Conservation (phyloP, 176 grass and related monocot genomes). For the Rhynchospora tenuis region DNA sequence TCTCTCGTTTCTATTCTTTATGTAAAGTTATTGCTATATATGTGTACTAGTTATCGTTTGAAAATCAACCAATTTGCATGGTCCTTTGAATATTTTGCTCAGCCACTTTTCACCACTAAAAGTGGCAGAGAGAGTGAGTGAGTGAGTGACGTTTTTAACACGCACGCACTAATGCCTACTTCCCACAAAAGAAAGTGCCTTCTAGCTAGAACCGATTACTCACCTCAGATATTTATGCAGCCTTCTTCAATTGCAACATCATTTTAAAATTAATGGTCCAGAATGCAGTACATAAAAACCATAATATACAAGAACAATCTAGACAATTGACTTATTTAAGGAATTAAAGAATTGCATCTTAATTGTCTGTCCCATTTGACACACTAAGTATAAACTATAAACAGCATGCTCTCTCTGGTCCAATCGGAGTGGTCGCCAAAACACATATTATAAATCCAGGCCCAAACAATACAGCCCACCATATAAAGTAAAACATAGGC, state of each 20-base stretch:
- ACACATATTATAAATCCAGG: too few relatives aligned
- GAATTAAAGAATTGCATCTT: background rate
- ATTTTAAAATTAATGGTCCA: background rate
- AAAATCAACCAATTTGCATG: conserved; percentile 1
- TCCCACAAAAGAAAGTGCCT: background rate
- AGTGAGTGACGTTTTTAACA: background rate
- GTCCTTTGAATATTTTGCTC: background rate
- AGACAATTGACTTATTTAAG: background rate
- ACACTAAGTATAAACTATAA: background rate
- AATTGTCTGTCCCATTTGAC: background rate
- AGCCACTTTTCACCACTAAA: background rate
- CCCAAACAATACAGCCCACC: background rate
- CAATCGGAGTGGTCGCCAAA: too few relatives aligned
- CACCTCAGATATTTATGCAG: background rate
- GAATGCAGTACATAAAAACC: background rate
- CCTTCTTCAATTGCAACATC: background rate
- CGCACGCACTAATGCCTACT: background rate
- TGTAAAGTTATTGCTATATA: background rate
- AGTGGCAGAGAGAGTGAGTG: conserved; percentile 7
- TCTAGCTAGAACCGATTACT: conserved; percentile 6
- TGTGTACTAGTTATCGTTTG: background rate
- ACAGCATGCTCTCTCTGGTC: background rate
- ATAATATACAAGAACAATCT: background rate
- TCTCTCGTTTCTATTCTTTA: background rate
- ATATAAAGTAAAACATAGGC: background rate